phyloP scores from a whole-genome alignment of 2,329 filamentous ascomycete species.

The Colletotrichum acutatum region DNA sequence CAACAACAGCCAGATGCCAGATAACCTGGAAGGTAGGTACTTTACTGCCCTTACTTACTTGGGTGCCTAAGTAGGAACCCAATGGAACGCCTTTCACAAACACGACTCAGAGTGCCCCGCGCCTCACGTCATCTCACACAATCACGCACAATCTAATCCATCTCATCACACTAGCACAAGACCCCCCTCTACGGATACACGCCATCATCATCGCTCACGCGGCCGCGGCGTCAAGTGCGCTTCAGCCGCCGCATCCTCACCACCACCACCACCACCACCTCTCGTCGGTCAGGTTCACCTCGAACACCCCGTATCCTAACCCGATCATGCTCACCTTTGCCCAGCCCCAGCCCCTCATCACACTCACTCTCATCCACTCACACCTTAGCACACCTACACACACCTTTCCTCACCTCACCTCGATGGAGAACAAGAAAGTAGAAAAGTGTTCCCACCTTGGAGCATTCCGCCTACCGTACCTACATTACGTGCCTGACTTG shows the following conservation, averaged over 20 bases:
- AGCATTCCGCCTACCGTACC: background rate
- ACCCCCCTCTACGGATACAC: background rate
- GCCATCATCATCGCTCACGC: background rate
- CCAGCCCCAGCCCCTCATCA: background rate
- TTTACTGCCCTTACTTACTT: background rate
- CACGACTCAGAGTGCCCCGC: background rate
- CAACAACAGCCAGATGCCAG: background rate
- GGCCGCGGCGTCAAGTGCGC: slow-evolving; percentile 10
- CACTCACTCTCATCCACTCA: background rate
- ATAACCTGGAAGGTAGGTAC: background rate
- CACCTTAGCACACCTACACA: background rate
- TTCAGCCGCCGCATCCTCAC: background rate
- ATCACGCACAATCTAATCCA: background rate
- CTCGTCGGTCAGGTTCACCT: background rate
- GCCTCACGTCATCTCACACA: slow-evolving; percentile 26
- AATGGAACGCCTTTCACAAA: background rate
- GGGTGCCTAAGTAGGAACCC: no score
- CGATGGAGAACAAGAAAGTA: background rate
- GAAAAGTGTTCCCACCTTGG: background rate
- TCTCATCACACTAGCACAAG: background rate
- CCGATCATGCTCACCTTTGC: background rate
- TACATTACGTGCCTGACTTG: slow-evolving; percentile 13
- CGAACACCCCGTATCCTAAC: background rate
- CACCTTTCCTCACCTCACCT: background rate
- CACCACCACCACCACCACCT: background rate